Base-by-base conservation (phyloP, 495 filamentous ascomycete genomes). In the Annulohypoxylon maeteangense region DNA sequence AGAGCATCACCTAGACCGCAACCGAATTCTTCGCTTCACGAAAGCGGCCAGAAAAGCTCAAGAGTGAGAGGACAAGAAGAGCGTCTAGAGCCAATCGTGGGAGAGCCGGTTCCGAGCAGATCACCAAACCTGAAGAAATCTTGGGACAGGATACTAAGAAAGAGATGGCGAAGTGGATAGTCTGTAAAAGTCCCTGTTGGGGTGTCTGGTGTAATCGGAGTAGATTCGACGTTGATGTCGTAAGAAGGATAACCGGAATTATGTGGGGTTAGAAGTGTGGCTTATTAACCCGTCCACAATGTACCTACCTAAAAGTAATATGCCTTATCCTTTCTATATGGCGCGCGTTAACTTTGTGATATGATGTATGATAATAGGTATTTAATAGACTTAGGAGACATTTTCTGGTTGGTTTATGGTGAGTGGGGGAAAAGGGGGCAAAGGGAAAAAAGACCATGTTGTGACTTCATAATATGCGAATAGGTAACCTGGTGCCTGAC, bases 161-260 rank as follows among this genome's bases (percentile, higher is more conserved):
- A 45, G 32, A 53, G 56, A 53, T 71, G 62, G 68, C 62, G 62
- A 58, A 67, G 68, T 54, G 68, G 62, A 50, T 67, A 66, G 45
- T 8, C 25, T 10, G 11, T 5, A 4, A 1, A 40, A 12, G 12
- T 40, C 14, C 14, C 3, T 36, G 7, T 12, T 11, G 0, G 12
- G 7, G 7, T 11, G 20, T 23, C 16, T 10, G 45, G 45, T 48
- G 45, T 48, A 25, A 48, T 23, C 22, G 45, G 25, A 14, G 45
- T 3, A 48, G 45, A 4, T 20, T 5, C 4, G 16, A 7, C 12
- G 10, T 6, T 4, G 40, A 18, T 18, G 16, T 20, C 40, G n/a
- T 18, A 20, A 18, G n/a, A 11, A 20, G 40, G 18, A 25, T 48
- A 47, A 22, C 20, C 20, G 45, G 45, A 25, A 8, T 25, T 48